Percentiles rank a stretch among this genome's conserved stretches.
Conservation (phyloP, 78 protist genomes). For the Dictyostelium citrinum region DNA sequence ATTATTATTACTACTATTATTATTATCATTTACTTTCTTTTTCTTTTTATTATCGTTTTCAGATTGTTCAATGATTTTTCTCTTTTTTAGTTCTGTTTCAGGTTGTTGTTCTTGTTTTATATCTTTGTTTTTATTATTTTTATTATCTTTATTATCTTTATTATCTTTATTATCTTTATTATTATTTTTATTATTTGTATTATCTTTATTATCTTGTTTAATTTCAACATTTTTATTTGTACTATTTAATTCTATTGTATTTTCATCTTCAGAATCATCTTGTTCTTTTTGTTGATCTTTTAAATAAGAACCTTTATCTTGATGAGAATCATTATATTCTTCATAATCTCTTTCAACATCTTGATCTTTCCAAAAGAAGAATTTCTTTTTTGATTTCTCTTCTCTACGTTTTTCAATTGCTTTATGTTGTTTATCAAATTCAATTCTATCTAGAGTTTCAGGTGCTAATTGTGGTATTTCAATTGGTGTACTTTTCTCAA, state of each 20-base stretch:
- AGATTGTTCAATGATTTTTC: background rate
- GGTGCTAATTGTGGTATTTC: background rate
- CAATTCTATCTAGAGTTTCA: constrained; percentile 9
- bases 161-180: background rate
- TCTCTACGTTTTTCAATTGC: constrained; percentile 27
- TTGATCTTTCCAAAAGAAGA: constrained; percentile 50
- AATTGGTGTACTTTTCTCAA: background rate
- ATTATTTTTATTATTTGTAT: background rate
- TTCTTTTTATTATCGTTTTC: background rate
- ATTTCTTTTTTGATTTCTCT: constrained; percentile 54
- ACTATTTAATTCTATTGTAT: constrained; percentile 6
- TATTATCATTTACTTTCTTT: background rate
- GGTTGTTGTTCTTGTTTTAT: background rate
- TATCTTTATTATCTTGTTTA: background rate
- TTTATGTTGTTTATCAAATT: background rate
- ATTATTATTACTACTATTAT: no score
- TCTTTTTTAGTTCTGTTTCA: background rate
- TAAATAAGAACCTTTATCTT: constrained; percentile 24
- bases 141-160: background rate
- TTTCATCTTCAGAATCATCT: constrained; percentile 37
- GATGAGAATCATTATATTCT: background rate
- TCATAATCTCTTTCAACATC: constrained; percentile 6
- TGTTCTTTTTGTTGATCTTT: background rate
- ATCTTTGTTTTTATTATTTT: background rate
- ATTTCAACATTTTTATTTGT: background rate